Percentiles rank a stretch among this genome's conserved stretches.
Conservation (phyloP, 768 basidiomycete species). For the Leccinum boreale region DNA sequence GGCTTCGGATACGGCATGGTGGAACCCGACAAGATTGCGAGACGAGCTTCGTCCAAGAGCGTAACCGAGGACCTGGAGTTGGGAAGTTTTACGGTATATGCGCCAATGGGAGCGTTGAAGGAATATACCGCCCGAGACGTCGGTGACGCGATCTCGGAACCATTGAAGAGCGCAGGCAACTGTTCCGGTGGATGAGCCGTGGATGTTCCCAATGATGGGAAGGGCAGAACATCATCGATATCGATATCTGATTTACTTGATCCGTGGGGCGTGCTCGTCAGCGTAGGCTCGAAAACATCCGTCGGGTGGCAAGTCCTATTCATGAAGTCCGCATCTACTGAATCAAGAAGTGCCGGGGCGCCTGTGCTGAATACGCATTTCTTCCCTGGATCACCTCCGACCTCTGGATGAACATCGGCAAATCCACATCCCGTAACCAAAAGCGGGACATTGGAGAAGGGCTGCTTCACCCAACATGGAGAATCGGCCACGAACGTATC, state of each 20-base stretch:
- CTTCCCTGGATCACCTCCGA: not conserved
- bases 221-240: too few relatives aligned
- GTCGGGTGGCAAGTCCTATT: not conserved
- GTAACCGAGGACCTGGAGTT: not conserved
- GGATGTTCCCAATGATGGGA: not conserved
- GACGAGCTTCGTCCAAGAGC: not conserved
- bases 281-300: slow-evolving; percentile 11
- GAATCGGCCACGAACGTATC: slow-evolving; percentile 25
- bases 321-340: not conserved
- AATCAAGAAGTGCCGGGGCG: not conserved
- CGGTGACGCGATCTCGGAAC: not conserved
- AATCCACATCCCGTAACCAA: not conserved
- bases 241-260: not conserved
- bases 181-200: not conserved
- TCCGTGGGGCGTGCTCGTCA: slow-evolving; percentile 17
- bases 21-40: not conserved
- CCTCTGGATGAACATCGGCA: not conserved
- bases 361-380: not conserved
- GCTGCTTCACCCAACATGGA: slow-evolving; percentile 13
- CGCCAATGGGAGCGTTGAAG: not conserved
- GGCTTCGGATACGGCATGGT: not conserved
- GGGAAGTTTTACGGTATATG: slow-evolving; percentile 20
- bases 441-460: slow-evolving; percentile 3
- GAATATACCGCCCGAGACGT: not conserved
- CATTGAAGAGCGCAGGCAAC: not conserved